phyloP scores from a whole-genome alignment of 2,329 filamentous ascomycete genomes.

The Diplodia scrobiculata region DNA sequence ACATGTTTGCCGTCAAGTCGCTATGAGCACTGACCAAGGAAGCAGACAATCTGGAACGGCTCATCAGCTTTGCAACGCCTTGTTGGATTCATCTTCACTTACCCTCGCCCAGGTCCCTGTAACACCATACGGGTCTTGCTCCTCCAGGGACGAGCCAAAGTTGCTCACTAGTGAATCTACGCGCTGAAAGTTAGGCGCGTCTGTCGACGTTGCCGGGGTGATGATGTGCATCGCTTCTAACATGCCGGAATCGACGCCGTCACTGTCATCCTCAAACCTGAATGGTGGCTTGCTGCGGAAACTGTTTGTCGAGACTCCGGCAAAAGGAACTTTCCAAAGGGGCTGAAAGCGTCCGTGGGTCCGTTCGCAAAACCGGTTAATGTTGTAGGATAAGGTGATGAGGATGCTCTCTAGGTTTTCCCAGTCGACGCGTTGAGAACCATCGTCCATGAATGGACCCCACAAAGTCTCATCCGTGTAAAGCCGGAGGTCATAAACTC shows the following conservation, averaged over 20 bases:
- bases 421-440: slow-evolving; percentile 68
- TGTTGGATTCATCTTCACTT: background rate
- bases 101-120: slow-evolving; percentile 67
- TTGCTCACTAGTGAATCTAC: slow-evolving; percentile 37
- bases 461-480: slow-evolving; percentile 65
- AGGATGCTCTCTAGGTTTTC: slow-evolving; percentile 76
- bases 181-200: background rate
- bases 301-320: slow-evolving; percentile 36
- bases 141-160: slow-evolving; percentile 32
- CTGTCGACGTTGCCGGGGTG: background rate
- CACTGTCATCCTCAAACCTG: slow-evolving; percentile 1
- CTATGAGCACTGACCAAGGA: slow-evolving; percentile 41
- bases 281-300: slow-evolving; percentile 21
- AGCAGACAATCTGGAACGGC: slow-evolving; percentile 47
- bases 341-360: slow-evolving; percentile 36
- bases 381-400: slow-evolving; percentile 67
- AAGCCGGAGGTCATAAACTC: slow-evolving; percentile 72
- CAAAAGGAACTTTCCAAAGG: slow-evolving; percentile 39
- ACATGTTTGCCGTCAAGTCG: too few relatives aligned
- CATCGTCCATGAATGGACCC: slow-evolving; percentile 72
- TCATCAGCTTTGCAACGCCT: background rate
- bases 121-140: slow-evolving; percentile 68
- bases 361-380: slow-evolving; percentile 43
- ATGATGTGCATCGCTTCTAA: slow-evolving; percentile 21
- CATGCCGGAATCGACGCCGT: background rate